phyloP scores from a whole-genome alignment of 2,329 filamentous ascomycete species.

The Dendrostoma leiphaemia region DNA sequence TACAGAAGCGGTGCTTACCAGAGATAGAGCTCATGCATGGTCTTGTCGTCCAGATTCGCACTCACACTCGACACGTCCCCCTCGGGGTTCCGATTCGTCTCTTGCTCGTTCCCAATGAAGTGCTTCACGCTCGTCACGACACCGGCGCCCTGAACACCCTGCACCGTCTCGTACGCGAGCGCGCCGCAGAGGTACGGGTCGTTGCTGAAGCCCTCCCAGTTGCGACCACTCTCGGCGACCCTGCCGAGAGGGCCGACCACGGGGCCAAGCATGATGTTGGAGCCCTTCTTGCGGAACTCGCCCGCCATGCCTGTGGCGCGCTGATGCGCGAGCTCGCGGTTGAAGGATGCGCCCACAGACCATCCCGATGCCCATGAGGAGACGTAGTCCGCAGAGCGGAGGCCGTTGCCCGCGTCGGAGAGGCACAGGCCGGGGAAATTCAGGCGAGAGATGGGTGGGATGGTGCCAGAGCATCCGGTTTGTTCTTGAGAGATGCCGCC shows the following conservation, averaged over 20 bases:
- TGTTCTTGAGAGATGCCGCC: constrained; percentile 59
- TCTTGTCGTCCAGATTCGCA: constrained; percentile 43
- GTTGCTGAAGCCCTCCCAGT: constrained; percentile 44
- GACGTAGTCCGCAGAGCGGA: constrained; percentile 41
- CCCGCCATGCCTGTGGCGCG: constrained; percentile 71
- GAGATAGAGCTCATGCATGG: constrained; percentile 47
- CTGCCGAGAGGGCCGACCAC: constrained; percentile 64
- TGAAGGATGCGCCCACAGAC: constrained; percentile 57
- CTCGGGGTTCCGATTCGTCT: constrained; percentile 57
- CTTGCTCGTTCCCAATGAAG: constrained; percentile 53
- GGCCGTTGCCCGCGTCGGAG: constrained; percentile 42
- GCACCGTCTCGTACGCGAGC: constrained; percentile 49
- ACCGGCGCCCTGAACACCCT: constrained; percentile 65
- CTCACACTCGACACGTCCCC: constrained; percentile 42
- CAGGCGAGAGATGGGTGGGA: constrained; percentile 35
- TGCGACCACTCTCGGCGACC: constrained; percentile 56
- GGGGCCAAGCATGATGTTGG: constrained; percentile 74
- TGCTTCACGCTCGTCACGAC: constrained; percentile 68
- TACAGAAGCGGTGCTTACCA: constrained; percentile 30
- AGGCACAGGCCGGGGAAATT: constrained; percentile 43
- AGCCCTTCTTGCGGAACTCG: constrained; percentile 71
- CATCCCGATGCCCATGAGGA: constrained; percentile 40
- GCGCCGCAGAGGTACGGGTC: constrained; percentile 57
- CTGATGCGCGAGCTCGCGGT: constrained; percentile 64
- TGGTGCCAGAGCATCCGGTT: constrained; percentile 46